These are phyloP conservation scores for Graphilbum fragrans DNA, from an alignment of 2,329 filamentous ascomycete genomes.

Conservation along the genomic window DNA sequence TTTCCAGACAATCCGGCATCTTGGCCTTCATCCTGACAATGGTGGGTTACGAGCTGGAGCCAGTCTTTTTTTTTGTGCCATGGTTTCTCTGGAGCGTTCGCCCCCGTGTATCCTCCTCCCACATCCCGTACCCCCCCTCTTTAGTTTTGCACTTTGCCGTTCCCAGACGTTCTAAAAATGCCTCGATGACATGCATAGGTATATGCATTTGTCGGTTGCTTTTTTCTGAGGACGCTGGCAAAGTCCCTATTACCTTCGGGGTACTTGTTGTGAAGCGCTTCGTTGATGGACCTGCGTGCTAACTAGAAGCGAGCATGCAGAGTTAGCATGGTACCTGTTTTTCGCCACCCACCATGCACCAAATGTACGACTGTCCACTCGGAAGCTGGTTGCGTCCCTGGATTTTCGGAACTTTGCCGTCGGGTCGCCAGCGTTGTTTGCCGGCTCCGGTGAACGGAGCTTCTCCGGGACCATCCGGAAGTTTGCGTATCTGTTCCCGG, in stretches of 20 bases:
- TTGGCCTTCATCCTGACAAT: conserved; percentile 28
- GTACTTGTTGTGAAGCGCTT: too few species aligned
- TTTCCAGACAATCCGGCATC: conserved; percentile 23
- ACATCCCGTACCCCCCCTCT: neutral
- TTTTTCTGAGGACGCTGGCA: too few species aligned
- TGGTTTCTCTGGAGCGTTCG: neutral
- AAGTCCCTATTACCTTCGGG: too few species aligned
- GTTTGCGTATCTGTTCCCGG: conserved; percentile 27
- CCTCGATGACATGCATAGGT: too few species aligned
- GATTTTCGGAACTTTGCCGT: conserved; percentile 32
- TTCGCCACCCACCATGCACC: conserved; percentile 31
- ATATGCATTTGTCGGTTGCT: too few species aligned
- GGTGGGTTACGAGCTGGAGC: conserved; percentile 4
- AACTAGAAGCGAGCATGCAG: too few species aligned
- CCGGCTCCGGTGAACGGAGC: conserved; percentile 22
- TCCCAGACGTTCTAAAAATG: too few species aligned
- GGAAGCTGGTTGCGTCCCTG: conserved; percentile 30
- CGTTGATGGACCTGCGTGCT: too few species aligned
- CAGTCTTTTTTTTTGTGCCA: conserved; percentile 1
- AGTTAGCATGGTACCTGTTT: conserved; percentile 33
- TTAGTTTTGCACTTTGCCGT: too few species aligned
- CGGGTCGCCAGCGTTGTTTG: conserved; percentile 27
- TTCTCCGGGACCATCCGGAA: conserved; percentile 26
- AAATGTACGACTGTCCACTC: conserved; percentile 22
- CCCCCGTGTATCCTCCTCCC: neutral